Evolutionary conservation across 2,329 filamentous ascomycete species (phyloP).

Genomic region (Teratosphaeria nubilosa): DNA sequence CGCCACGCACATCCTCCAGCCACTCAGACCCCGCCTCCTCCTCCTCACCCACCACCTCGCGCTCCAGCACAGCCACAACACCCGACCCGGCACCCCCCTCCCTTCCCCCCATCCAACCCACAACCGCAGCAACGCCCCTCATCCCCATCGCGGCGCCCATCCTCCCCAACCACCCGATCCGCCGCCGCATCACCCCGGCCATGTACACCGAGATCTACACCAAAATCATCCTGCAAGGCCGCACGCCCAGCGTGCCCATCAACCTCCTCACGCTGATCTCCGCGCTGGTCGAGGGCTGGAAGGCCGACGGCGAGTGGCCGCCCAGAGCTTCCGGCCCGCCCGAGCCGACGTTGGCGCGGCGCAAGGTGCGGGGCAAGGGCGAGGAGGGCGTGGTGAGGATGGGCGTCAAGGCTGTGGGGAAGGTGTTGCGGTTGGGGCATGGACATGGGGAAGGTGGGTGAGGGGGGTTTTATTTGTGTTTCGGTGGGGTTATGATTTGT

Average conservation of each 20-base stretch:
- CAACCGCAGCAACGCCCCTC: slow-evolving; percentile 29
- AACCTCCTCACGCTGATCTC: slow-evolving; percentile 74
- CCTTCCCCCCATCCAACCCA: slow-evolving; percentile 5
- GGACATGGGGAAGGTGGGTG: background rate
- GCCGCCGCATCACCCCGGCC: slow-evolving; percentile 61
- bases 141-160: slow-evolving; percentile 65
- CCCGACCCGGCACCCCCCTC: slow-evolving; percentile 7
- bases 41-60: slow-evolving; percentile 24
- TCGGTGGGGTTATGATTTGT: background rate
- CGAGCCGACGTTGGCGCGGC: slow-evolving; percentile 34
- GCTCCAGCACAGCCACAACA: slow-evolving; percentile 9
- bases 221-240: slow-evolving; percentile 70
- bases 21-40: slow-evolving; percentile 21
- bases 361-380: slow-evolving; percentile 24
- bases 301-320: slow-evolving; percentile 87
- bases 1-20: slow-evolving; percentile 9
- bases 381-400: slow-evolving; percentile 24
- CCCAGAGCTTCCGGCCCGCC: slow-evolving; percentile 45
- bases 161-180: slow-evolving; percentile 67
- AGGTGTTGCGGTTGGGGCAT: slow-evolving; percentile 28
- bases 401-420: slow-evolving; percentile 36
- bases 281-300: slow-evolving; percentile 82
- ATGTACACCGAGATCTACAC: slow-evolving; percentile 78
- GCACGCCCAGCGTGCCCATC: slow-evolving; percentile 78
- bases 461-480: background rate